These are phyloP conservation scores for Colletotrichum sp. DNA, from an alignment of 2,329 filamentous ascomycete genomes.

Conservation along the genomic window DNA sequence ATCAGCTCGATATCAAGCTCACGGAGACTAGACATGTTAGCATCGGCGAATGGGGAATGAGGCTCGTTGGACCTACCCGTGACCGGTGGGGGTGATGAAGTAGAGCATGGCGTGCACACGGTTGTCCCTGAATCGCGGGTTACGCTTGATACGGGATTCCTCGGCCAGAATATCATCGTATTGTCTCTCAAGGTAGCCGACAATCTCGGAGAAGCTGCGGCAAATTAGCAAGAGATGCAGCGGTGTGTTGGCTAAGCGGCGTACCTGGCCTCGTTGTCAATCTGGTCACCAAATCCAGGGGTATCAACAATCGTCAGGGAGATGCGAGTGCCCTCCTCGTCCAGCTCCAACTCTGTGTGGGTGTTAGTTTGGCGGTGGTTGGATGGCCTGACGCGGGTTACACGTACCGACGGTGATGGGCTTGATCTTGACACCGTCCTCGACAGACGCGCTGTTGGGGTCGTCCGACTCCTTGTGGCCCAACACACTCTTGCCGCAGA, in stretches of 20 bases:
- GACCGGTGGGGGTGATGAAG: constrained; percentile 98
- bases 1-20: constrained; percentile 99
- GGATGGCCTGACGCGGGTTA: neutral
- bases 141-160: constrained; percentile 99
- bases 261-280: constrained; percentile 98
- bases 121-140: constrained; percentile 98
- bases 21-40: constrained; percentile 70
- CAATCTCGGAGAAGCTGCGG: constrained; percentile 90
- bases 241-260: constrained; percentile 16
- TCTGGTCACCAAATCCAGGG: constrained; percentile 96
- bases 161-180: constrained; percentile 99
- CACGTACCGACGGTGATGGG: constrained; percentile 89
- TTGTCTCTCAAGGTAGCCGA: constrained; percentile 97
- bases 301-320: constrained; percentile 98
- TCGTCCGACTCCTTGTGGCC: constrained; percentile 93
- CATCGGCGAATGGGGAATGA: neutral
- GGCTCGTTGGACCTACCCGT: constrained; percentile 66
- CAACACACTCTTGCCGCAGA: constrained; percentile 94
- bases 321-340: constrained; percentile 98
- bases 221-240: neutral
- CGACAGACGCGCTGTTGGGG: constrained; percentile 83
- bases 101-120: constrained; percentile 97
- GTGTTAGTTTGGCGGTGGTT: neutral
- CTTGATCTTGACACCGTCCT: constrained; percentile 98
- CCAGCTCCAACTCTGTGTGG: constrained; percentile 83